phyloP scores from a whole-genome alignment of 2,329 filamentous ascomycete genomes.

The Apiospora koreana region DNA sequence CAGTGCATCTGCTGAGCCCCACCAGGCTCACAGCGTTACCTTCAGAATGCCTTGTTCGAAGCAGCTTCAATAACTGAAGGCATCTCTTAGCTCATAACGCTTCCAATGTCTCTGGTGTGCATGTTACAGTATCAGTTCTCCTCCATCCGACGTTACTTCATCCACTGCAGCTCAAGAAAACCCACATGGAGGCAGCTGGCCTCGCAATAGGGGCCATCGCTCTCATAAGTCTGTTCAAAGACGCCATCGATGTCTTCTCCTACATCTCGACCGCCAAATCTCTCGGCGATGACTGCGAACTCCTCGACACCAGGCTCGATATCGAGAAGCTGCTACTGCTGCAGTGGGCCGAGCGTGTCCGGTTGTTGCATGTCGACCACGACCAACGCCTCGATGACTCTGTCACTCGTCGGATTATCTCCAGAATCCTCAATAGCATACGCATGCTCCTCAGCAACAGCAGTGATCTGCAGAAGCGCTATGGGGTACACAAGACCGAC shows the following conservation, averaged over 20 bases:
- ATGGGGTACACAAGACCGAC: too few relatives aligned
- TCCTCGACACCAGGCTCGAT: too few relatives aligned
- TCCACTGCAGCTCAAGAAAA: not conserved
- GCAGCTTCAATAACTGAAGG: not conserved
- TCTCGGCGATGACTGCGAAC: too few relatives aligned
- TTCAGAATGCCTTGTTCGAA: not conserved
- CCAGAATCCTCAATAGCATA: too few relatives aligned
- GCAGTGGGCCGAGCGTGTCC: too few relatives aligned
- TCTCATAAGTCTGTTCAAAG: conserved; percentile 24
- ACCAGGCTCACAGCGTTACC: not conserved
- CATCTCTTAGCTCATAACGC: not conserved
- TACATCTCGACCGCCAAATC: not conserved
- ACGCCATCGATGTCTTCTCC: conserved; percentile 16
- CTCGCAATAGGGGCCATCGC: conserved; percentile 29
- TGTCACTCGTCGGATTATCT: too few relatives aligned
- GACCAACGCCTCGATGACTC: too few relatives aligned
- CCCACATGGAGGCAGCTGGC: conserved; percentile 1
- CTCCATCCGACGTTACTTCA: too few relatives aligned
- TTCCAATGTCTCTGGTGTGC: not conserved
- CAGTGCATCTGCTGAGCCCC: not conserved
- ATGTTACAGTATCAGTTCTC: not conserved
- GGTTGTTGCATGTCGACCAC: too few relatives aligned
- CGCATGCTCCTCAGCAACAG: too few relatives aligned
- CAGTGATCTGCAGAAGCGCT: too few relatives aligned
- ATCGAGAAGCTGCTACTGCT: too few relatives aligned